Conservation (phyloP, 2,329 filamentous ascomycete genomes). For the Scedosporium dehoogii region DNA sequence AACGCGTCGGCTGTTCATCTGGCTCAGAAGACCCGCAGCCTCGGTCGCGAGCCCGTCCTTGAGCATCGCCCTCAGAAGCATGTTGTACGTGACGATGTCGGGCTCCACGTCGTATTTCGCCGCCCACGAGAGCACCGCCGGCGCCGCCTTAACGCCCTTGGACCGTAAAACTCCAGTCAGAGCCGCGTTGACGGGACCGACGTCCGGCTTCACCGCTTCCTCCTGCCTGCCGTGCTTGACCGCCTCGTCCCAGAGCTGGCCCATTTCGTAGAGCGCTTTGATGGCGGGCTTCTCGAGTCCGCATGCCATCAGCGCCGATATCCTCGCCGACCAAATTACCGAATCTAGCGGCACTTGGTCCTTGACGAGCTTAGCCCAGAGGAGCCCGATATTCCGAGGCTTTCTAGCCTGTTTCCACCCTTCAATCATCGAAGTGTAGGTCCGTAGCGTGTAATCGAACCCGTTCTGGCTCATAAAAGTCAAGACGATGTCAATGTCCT, state of each 20-base stretch:
- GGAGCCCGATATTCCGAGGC: conserved; percentile 45
- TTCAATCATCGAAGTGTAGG: conserved; percentile 65
- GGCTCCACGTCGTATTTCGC: conserved; percentile 42
- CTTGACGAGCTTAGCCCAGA: conserved; percentile 56
- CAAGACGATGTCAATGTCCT: conserved; percentile 18
- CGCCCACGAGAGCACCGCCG: conserved; percentile 50
- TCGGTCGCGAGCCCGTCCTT: conserved; percentile 35
- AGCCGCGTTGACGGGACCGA: conserved; percentile 59
- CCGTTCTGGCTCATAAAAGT: conserved; percentile 35
- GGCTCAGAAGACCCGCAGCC: conserved; percentile 40
- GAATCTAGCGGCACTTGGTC: conserved; percentile 52
- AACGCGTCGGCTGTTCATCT: conserved; percentile 49
- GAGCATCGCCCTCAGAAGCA: conserved; percentile 52
- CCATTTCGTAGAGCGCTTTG: conserved; percentile 56
- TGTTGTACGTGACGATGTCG: conserved; percentile 56
- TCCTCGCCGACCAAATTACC: conserved; percentile 59
- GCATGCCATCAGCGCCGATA: conserved; percentile 53
- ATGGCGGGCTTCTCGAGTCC: conserved; percentile 48
- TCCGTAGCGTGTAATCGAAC: conserved; percentile 48
- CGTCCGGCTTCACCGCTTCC: conserved; percentile 44
- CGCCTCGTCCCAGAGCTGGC: conserved; percentile 42
- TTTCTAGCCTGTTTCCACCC: conserved; percentile 57
- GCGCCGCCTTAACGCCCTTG: conserved; percentile 37
- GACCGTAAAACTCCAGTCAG: conserved; percentile 50
- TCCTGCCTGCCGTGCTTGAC: conserved; percentile 17